phyloP scores from a whole-genome alignment of 2,329 filamentous ascomycete genomes.

The Sporothrix phasma region DNA sequence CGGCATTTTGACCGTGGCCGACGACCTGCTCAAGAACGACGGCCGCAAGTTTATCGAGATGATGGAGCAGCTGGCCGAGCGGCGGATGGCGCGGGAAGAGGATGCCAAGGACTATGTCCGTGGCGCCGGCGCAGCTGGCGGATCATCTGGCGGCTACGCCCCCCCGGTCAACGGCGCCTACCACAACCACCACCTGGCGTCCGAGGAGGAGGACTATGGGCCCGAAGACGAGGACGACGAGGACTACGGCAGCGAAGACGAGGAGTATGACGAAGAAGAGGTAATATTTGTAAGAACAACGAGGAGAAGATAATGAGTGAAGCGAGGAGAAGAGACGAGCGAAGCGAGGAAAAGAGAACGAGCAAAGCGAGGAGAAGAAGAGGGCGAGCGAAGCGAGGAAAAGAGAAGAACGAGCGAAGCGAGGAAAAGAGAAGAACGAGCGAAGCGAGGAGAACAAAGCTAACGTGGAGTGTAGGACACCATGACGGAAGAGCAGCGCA shows the following conservation, averaged over 20 bases:
- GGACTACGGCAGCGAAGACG: constrained; percentile 53
- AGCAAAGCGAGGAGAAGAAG: no score
- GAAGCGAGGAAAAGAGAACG: no score
- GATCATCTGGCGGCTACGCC: constrained; percentile 23
- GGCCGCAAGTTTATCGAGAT: constrained; percentile 99
- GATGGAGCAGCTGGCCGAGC: constrained; percentile 98
- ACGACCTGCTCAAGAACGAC: constrained; percentile 97
- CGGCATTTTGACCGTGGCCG: constrained; percentile 95
- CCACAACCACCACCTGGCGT: constrained; percentile 61
- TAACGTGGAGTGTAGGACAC: constrained; percentile 56
- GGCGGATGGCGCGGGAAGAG: constrained; percentile 92
- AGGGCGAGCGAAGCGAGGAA: no score
- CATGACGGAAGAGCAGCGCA: constrained; percentile 96
- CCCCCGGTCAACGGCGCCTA: constrained; percentile 38
- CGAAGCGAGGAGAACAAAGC: no score
- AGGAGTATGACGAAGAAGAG: constrained; percentile 72
- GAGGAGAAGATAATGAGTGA: no score
- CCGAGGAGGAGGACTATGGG: constrained; percentile 45
- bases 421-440: background rate
- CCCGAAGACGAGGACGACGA: constrained; percentile 45
- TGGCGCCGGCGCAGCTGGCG: background rate
- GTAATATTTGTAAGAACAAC: constrained; percentile 30
- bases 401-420: no score
- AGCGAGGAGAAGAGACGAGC: no score
- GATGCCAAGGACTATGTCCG: constrained; percentile 55